Conservation (phyloP, 768 basidiomycete species). For the Tricholoma saponaceum region DNA sequence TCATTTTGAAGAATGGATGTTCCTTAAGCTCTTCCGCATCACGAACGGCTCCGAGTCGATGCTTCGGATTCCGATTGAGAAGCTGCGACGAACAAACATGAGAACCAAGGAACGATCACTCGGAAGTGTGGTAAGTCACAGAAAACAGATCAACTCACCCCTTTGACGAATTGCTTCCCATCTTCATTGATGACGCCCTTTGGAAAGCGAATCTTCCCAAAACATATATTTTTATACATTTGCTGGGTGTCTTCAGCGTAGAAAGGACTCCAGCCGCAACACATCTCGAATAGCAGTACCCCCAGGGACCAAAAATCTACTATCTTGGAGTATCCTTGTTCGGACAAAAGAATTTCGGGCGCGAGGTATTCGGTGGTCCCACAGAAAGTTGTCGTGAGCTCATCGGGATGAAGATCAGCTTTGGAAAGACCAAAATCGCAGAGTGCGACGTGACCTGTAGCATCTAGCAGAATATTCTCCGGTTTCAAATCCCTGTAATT, state of each 20-base stretch:
- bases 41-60: slow-evolving; percentile 86
- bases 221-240: slow-evolving; percentile 99
- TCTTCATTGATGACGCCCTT: slow-evolving; percentile 96
- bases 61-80: slow-evolving; percentile 96
- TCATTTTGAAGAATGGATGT: slow-evolving; percentile 87
- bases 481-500: slow-evolving; percentile 84
- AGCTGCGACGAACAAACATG: slow-evolving; percentile 48
- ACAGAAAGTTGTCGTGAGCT: slow-evolving; percentile 98
- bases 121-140: neutral
- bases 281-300: slow-evolving; percentile 98
- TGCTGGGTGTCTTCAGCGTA: slow-evolving; percentile 99
- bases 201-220: slow-evolving; percentile 98
- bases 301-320: slow-evolving; percentile 99
- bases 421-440: slow-evolving; percentile 99
- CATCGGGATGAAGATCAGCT: slow-evolving; percentile 87
- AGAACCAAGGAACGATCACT: slow-evolving; percentile 15
- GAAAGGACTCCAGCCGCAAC: slow-evolving; percentile 99
- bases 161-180: slow-evolving; percentile 98
- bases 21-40: slow-evolving; percentile 95
- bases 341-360: slow-evolving; percentile 96
- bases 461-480: slow-evolving; percentile 97
- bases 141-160: slow-evolving; percentile 51
- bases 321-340: slow-evolving; percentile 96
- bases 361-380: slow-evolving; percentile 99
- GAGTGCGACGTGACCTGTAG: slow-evolving; percentile 96